Percentiles rank a stretch among this genome's conserved stretches.
Evolutionary conservation across 176 grass and related monocot species (phyloP).

Genomic region (Hsuehochloa calcarea): DNA sequence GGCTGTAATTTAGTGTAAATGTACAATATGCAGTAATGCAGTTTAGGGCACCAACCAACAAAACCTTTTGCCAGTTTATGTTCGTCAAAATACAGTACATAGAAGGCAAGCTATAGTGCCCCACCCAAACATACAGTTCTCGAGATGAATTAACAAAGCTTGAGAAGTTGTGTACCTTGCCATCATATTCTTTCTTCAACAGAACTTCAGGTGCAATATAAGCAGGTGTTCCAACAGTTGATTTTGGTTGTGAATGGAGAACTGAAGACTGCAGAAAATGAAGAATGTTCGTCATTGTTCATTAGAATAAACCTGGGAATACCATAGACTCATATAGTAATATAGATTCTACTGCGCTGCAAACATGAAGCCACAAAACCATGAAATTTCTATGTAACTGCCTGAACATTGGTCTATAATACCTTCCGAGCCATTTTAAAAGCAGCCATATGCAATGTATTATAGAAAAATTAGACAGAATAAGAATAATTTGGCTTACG

Average conservation of each 20-base stretch:
- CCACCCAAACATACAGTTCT: not conserved
- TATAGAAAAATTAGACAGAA: not conserved
- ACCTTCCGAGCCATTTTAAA: not conserved
- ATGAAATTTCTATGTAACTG: not conserved
- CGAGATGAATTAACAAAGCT: not conserved
- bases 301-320: constrained; percentile 9
- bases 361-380: not conserved
- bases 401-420: not conserved
- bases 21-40: not conserved
- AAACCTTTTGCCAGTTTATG: not conserved
- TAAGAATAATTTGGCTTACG: constrained; percentile 2
- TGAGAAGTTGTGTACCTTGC: constrained; percentile 48
- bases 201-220: constrained; percentile 89
- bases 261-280: constrained; percentile 65
- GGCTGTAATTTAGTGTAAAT: not conserved
- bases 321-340: not conserved
- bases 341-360: not conserved
- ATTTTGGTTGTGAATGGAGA: constrained; percentile 85
- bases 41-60: not conserved
- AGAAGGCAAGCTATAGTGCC: not conserved
- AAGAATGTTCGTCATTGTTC: not conserved
- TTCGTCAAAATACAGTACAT: constrained; percentile 13
- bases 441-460: not conserved
- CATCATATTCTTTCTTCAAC: constrained; percentile 80
- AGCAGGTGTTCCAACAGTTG: constrained; percentile 78